phyloP scores from a whole-genome alignment of 306 rosid genomes.

The Cucurbita moschata region DNA sequence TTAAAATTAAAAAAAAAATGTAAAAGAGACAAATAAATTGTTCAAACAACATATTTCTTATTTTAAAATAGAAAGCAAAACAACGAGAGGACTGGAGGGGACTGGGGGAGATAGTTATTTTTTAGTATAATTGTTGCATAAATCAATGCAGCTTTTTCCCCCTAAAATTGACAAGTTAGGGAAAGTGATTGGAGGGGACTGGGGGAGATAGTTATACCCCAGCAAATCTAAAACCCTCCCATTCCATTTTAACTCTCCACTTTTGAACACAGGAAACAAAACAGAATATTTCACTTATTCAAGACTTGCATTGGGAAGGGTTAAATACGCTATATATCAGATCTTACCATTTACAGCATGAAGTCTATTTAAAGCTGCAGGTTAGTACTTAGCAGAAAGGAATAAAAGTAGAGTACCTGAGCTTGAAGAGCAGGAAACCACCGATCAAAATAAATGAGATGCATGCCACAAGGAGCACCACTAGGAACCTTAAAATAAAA shows the following conservation, averaged over 20 bases:
- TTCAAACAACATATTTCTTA: background rate
- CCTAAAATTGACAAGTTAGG: background rate
- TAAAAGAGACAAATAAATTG: background rate
- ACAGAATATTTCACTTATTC: background rate
- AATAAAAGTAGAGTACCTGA: conserved; percentile 46
- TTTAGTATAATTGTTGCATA: background rate
- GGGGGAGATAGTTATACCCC: background rate
- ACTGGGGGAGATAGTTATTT: no score
- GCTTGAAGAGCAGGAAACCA: conserved; percentile 69
- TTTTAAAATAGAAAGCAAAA: background rate
- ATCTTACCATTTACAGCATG: background rate
- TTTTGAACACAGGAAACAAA: background rate
- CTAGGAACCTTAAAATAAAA: conserved; percentile 45
- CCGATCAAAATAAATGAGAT: conserved; percentile 69
- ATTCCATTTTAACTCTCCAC: background rate
- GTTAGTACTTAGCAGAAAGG: conserved; percentile 6
- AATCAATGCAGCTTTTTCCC: background rate
- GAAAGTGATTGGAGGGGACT: background rate
- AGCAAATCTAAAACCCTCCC: background rate
- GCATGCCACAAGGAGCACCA: conserved; percentile 73
- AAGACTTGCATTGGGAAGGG: background rate
- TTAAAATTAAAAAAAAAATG: background rate
- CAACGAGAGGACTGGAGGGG: no score
- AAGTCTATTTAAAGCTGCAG: background rate
- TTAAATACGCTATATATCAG: background rate